Base-by-base conservation (phyloP, 805 yeast species). In the Maudiozyma pseudohumilis region DNA sequence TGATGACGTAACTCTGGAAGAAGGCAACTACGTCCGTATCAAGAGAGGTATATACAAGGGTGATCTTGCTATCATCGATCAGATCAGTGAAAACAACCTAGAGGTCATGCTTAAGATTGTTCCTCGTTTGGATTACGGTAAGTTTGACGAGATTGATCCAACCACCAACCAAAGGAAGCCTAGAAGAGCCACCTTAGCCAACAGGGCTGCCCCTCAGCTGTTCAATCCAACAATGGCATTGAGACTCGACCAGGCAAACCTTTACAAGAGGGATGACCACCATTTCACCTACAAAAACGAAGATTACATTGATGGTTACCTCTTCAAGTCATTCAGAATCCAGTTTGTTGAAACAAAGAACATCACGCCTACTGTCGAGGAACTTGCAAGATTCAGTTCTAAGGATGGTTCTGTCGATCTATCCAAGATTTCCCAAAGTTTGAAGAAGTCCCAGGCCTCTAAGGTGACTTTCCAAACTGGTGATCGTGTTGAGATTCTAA, bases 61-160 rank as follows among this genome's bases (percentile, higher is more conserved):
- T 36, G 98, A 92, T 59, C 68, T 92, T 46, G 98, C 96, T 17
- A 74, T 86, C 34, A 95, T 92, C 35, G 95, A 87, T 50, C 87
- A 88, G 55, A 71, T 92, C 45, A 82, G 94, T 42, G 97, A 92
- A 53, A 89, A 85, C 55, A 97, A 96, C 37, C 71, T 92, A 49
- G 97, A 89, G 57, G 97, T 86, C n/a, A 74, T 94, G 51, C 76
- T 94, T 49, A 85, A 85, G 55, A 68, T 92, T 46, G 94, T 92
- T 24, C 98, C 98, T 26, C 76, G 98, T 52, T 63, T 92, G 42
- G 96, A 89, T 57, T 89, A 92, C 60, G 95, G 95, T 40, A 75
- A 78, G 47, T 69, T 65, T 44, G 63, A 63, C 30, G 68, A 64
- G 24, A 72, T 71, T 41, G 84, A 76, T 44, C 80, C 77, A 6